phyloP scores from a whole-genome alignment of 2,329 filamentous ascomycete species.

The Colletotrichum sp. region DNA sequence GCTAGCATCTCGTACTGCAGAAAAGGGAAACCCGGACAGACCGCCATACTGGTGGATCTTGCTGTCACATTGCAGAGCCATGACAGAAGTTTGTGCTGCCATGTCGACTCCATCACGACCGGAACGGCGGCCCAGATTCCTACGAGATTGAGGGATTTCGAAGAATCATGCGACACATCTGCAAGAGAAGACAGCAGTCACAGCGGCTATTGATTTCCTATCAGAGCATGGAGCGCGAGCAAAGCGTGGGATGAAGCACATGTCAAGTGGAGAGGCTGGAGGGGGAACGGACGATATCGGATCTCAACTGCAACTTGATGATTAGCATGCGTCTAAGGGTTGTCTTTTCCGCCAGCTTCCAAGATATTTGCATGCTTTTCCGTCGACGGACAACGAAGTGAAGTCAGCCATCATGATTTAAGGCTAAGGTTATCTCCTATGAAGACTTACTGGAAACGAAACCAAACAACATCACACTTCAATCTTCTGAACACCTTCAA shows the following conservation, averaged over 20 bases:
- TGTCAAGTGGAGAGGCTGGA: neutral
- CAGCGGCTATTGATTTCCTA: constrained; percentile 23
- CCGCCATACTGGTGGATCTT: neutral
- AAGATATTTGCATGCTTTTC: neutral
- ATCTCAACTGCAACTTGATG: neutral
- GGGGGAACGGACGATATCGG: neutral
- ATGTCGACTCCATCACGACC: neutral
- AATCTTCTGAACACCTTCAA: neutral
- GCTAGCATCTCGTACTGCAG: neutral
- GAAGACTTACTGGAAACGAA: neutral
- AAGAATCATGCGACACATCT: neutral
- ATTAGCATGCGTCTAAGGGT: neutral
- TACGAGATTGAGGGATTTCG: neutral
- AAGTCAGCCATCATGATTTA: neutral
- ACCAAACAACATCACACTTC: neutral
- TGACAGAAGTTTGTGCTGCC: neutral
- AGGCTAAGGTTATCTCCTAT: neutral
- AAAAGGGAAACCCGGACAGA: neutral
- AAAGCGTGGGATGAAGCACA: neutral
- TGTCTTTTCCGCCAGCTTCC: neutral
- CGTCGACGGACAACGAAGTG: neutral
- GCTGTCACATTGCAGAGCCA: neutral
- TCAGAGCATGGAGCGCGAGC: neutral
- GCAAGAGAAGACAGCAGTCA: neutral
- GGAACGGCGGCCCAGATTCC: neutral